Evolutionary conservation across 345 rosid genomes (phyloP).

Genomic region (Conringia planisiliqua): DNA sequence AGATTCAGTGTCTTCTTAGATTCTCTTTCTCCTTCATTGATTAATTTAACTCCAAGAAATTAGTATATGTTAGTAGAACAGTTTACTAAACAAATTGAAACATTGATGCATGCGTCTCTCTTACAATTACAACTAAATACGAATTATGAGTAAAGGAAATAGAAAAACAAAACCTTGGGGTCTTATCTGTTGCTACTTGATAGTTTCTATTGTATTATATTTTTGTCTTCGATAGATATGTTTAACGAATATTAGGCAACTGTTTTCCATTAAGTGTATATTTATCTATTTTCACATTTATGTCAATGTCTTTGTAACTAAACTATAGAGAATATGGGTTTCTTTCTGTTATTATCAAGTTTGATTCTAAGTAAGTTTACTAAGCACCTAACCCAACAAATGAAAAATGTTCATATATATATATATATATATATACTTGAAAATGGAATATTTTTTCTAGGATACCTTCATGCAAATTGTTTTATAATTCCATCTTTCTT

Average conservation of each 20-base stretch:
- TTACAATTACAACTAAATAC: background rate
- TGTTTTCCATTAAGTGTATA: conserved; percentile 2
- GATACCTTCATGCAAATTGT: conserved; percentile 4
- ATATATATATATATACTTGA: too few relatives aligned
- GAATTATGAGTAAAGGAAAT: background rate
- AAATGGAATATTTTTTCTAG: background rate
- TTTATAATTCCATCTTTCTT: background rate
- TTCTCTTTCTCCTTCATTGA: background rate
- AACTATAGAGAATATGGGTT: conserved; percentile 7
- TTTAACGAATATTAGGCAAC: conserved; percentile 17
- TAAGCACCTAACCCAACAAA: conserved; percentile 19
- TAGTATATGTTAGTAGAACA: background rate
- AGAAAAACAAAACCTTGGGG: background rate
- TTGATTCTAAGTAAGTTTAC: conserved; percentile 1
- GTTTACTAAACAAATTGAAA: background rate
- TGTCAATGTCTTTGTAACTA: background rate
- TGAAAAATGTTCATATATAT: conserved; percentile 2
- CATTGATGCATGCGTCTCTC: background rate
- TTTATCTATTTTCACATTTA: conserved; percentile 6
- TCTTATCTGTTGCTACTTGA: background rate
- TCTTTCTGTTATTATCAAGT: conserved; percentile 16
- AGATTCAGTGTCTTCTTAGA: background rate
- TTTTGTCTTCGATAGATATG: conserved; percentile 10
- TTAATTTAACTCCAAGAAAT: background rate
- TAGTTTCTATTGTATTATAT: background rate